Conservation (phyloP, 352 stramenopile genomes). For the Globisporangium radiosum region DNA sequence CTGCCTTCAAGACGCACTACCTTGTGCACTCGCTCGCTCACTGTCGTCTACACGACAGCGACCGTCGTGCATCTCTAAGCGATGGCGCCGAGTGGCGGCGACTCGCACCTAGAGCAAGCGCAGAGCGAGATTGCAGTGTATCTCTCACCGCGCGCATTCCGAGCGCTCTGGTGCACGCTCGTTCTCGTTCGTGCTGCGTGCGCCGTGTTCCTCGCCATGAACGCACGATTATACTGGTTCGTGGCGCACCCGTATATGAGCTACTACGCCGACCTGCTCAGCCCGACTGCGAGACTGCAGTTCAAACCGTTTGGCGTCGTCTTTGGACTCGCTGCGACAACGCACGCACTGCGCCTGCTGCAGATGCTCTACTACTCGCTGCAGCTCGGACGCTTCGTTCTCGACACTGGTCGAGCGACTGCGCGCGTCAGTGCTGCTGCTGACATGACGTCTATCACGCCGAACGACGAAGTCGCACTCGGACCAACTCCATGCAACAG, state of each 20-base stretch:
- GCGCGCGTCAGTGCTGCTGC: neutral
- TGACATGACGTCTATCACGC: neutral
- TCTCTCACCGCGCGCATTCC: constrained; percentile 2
- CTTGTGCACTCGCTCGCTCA: no score
- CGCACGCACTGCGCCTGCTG: constrained; percentile 14
- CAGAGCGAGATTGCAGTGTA: neutral
- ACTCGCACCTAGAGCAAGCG: neutral
- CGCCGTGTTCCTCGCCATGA: constrained; percentile 16
- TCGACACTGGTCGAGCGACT: neutral
- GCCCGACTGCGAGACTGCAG: constrained; percentile 6
- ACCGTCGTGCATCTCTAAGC: neutral
- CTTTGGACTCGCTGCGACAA: constrained; percentile 17
- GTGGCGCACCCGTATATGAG: constrained; percentile 28
- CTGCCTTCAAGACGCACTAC: no score
- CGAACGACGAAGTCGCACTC: neutral
- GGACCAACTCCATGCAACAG: neutral
- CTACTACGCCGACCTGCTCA: constrained; percentile 37
- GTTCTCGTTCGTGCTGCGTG: constrained; percentile 8
- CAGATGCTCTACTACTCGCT: constrained; percentile 8
- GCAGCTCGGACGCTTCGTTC: neutral
- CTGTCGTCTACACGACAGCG: neutral
- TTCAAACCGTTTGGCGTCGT: constrained; percentile 17
- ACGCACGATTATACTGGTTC: constrained; percentile 19
- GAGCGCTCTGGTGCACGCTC: constrained; percentile 6
- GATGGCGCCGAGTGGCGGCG: neutral